Percentiles rank a stretch among this genome's conserved stretches.
Evolutionary conservation across 345 rosid species (phyloP).

Genomic region (Noccaea caerulescens): DNA sequence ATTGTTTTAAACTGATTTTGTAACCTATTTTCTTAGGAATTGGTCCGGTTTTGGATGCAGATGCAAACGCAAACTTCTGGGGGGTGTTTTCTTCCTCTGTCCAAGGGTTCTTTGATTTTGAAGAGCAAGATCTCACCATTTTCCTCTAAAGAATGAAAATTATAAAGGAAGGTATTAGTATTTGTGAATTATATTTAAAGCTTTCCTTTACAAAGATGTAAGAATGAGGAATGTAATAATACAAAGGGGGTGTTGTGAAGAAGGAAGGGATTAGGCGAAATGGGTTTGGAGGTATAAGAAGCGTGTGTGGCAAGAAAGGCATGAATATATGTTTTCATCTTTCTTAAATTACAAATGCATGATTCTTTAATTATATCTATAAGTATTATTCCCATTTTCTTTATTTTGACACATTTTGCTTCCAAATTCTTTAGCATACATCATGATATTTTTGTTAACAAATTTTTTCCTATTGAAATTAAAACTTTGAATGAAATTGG

Average conservation of each 20-base stretch:
- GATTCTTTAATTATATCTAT: conserved; percentile 28
- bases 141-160: conserved; percentile 1
- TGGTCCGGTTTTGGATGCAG: conserved; percentile 39
- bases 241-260: conserved; percentile 45
- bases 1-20: conserved; percentile 21
- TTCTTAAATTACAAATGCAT: conserved; percentile 41
- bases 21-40: conserved; percentile 43
- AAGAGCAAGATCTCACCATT: conserved; percentile 47
- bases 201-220: conserved; percentile 16
- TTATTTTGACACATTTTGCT: conserved; percentile 25
- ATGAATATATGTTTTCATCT: conserved; percentile 38
- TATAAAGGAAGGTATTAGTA: conserved; percentile 9
- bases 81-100: conserved; percentile 28
- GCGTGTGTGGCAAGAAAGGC: conserved; percentile 50
- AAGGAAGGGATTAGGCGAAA: conserved; percentile 47
- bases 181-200: conserved; percentile 4
- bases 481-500: background rate
- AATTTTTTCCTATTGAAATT: background rate
- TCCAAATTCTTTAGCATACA: conserved; percentile 19
- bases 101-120: conserved; percentile 38
- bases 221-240: conserved; percentile 32
- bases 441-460: background rate
- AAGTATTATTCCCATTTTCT: conserved; percentile 12
- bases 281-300: conserved; percentile 45
- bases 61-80: conserved; percentile 32